Base-by-base conservation (phyloP, 768 basidiomycete species). In the Boletus edulis region DNA sequence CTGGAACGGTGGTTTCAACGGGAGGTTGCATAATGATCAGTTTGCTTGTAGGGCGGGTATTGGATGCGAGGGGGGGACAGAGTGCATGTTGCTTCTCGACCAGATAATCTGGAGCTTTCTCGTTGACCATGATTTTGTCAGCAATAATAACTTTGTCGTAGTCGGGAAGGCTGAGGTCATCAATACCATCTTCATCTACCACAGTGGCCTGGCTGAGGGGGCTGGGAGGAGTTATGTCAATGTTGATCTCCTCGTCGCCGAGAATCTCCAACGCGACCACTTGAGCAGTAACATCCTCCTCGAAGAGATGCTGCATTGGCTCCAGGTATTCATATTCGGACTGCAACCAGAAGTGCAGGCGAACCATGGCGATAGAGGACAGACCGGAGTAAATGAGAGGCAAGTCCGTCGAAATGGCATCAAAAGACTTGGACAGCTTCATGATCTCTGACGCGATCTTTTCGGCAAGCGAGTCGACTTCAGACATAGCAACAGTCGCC, bases 381-480 rank as follows among this genome's bases (percentile, higher is more conserved):
- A 74, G 67, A 24, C 70, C 70, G 2, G 67, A 63, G 56, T 68
- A 66, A 41, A 68, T 49, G 43, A 75, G 67, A 27, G 73, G 70
- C 8, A 63, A 54, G 54, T 72, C 69, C 41, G 63, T 62, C 35
- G 64, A 55, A 40, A 74, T 52, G 44, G 67, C 63, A 14, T 58
- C 55, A 27, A 51, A 46, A 46, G 68, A 64, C 47, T 65, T 65
- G 51, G 60, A 64, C 38, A 75, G 55, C 38, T 53, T 60, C 29
- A 66, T 63, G 39, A 73, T 55, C 60, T 74, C 66, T 27, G 65
- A 62, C 3, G 71, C 67, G 29, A 75, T 72, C 41, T 64, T 66
- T 60, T 67, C 67, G 34, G 73, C 72, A 39, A 74, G 58, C 11
- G 64, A 60, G 13, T 68, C 62, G 7, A 59, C 44, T 24, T 49